Conservation (phyloP, 768 basidiomycete species). For the Lentinula edodes region DNA sequence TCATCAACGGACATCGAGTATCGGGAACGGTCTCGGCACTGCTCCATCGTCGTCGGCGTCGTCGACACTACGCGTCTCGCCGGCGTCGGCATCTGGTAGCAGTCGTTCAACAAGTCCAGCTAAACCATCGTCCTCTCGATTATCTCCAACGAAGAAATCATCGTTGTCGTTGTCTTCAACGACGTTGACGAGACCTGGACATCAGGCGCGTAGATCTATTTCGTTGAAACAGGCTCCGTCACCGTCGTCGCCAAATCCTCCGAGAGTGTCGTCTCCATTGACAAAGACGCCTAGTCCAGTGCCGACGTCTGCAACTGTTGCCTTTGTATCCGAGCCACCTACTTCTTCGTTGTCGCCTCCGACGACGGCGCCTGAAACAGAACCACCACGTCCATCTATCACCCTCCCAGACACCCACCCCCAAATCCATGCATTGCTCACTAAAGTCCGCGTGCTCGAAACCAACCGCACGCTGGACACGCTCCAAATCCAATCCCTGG, state of each 20-base stretch:
- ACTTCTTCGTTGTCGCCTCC: background rate
- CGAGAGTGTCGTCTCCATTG: constrained; percentile 34
- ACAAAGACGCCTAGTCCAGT: constrained; percentile 9
- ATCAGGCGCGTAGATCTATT: constrained; percentile 45
- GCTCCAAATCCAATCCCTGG: constrained; percentile 77
- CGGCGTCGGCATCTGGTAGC: constrained; percentile 42
- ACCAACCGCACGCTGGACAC: constrained; percentile 83
- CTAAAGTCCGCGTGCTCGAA: constrained; percentile 82
- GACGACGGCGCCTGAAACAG: too few relatives aligned
- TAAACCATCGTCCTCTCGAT: constrained; percentile 34
- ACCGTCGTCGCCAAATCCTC: constrained; percentile 24
- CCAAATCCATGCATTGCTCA: constrained; percentile 67
- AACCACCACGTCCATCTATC: constrained; percentile 8
- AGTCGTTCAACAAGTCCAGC: constrained; percentile 64
- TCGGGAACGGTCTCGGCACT: constrained; percentile 23
- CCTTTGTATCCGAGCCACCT: constrained; percentile 5
- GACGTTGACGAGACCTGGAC: background rate
- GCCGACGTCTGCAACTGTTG: constrained; percentile 4
- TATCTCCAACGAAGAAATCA: constrained; percentile 38
- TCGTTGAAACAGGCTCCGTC: constrained; percentile 37
- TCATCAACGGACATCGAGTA: constrained; percentile 57
- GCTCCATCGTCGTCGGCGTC: constrained; percentile 25
- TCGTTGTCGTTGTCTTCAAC: constrained; percentile 17
- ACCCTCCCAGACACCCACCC: constrained; percentile 45
- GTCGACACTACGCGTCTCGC: constrained; percentile 29